phyloP scores from a whole-genome alignment of 306 rosid species.

The Gynostemma pentaphyllum region DNA sequence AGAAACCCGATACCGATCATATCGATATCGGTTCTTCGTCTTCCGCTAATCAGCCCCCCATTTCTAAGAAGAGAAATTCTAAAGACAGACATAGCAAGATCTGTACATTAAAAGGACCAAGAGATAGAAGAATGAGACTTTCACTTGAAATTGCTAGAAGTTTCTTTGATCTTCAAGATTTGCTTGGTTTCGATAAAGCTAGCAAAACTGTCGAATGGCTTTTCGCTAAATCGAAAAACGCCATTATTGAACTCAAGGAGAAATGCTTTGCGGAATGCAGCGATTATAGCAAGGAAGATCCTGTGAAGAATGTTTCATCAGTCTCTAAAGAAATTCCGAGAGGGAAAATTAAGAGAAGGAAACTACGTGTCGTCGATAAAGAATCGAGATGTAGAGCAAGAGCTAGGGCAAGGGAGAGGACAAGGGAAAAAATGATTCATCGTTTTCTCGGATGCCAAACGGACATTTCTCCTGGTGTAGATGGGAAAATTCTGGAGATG shows the following conservation, averaged over 20 bases:
- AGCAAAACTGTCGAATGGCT: constrained; percentile 55
- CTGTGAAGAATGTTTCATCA: background rate
- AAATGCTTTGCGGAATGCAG: background rate
- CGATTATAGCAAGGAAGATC: background rate
- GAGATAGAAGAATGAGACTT: constrained; percentile 48
- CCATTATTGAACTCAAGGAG: constrained; percentile 32
- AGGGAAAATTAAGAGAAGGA: constrained; percentile 12
- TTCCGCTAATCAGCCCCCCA: background rate
- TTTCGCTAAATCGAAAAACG: constrained; percentile 24
- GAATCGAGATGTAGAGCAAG: constrained; percentile 40
- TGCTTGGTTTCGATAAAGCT: constrained; percentile 48
- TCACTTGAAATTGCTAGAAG: constrained; percentile 40
- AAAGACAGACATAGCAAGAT: constrained; percentile 57
- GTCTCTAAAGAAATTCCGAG: background rate
- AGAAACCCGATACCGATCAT: background rate
- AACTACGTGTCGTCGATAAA: constrained; percentile 14
- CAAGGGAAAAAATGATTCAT: constrained; percentile 25
- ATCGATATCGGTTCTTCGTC: no score
- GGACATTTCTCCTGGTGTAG: background rate
- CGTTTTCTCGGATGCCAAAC: background rate
- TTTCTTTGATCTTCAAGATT: constrained; percentile 51
- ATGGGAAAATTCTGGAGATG: background rate
- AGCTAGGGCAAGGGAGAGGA: constrained; percentile 42
- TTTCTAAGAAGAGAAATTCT: constrained; percentile 23
- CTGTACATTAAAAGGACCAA: constrained; percentile 40